phyloP scores from a whole-genome alignment of 208 protist genomes.

The Polymyxa betae region DNA sequence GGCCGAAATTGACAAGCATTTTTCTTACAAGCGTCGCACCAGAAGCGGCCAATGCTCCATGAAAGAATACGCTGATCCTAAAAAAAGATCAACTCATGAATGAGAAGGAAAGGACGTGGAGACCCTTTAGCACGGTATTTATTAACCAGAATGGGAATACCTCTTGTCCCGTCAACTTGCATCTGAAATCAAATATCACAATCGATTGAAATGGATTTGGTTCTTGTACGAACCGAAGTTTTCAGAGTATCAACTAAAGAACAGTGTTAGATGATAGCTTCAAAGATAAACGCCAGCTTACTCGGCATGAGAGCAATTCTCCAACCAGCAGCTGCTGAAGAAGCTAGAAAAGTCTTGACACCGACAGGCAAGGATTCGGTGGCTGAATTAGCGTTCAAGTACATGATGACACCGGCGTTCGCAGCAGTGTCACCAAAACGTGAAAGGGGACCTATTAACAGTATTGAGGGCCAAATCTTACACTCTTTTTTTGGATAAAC shows the following conservation, averaged over 20 bases:
- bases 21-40: constrained; percentile 71
- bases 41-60: constrained; percentile 71
- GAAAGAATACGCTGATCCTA: constrained; percentile 65
- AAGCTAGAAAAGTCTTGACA: constrained; percentile 72
- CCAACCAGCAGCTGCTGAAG: constrained; percentile 68
- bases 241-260: constrained; percentile 73
- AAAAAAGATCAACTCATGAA: not conserved
- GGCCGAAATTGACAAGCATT: constrained; percentile 44
- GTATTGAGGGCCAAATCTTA: not conserved
- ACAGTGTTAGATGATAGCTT: not conserved
- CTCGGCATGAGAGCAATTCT: constrained; percentile 73
- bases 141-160: constrained; percentile 60
- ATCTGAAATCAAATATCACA: not conserved
- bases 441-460: constrained; percentile 68
- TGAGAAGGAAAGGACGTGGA: not conserved
- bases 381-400: constrained; percentile 67
- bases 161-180: constrained; percentile 65
- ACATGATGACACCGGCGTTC: constrained; percentile 72
- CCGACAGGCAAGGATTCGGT: constrained; percentile 68
- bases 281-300: not conserved
- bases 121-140: constrained; percentile 60
- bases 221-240: constrained; percentile 54
- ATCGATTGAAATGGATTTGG: not conserved
- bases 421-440: constrained; percentile 77
- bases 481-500: constrained; percentile 30